Evolutionary conservation across 2,329 filamentous ascomycete species (phyloP), one percentile per base, ranked within the genome.

Genomic region (Colletotrichum aenigma): DNA sequence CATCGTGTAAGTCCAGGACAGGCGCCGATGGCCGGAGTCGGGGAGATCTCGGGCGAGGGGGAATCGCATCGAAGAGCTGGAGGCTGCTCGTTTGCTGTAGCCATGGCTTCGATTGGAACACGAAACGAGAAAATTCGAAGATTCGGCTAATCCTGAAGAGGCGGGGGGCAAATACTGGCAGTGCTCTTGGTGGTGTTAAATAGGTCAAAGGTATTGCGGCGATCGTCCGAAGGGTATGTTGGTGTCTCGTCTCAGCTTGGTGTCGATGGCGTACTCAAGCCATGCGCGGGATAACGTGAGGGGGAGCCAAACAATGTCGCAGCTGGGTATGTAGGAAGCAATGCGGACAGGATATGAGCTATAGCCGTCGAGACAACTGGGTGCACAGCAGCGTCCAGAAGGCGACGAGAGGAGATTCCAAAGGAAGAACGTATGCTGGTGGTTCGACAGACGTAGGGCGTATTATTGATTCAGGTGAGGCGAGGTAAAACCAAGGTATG

Each of bases 21-120:
- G 56, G 91, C 87, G 55, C 91, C 89, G 73, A 94, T 87, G 71
- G 93, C 91, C 52, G 90, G 88, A n/a, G 89, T 90, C 8, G 94
- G 93, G 21, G 89, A 87, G 21, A 88, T 85, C 80, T 92, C 91
- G 48, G 92, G 92, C 66, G 93, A 91, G n/a, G 93, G 93, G 43
- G 93, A 94, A 75, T 87, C 88, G 79, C 88, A 87, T 80, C 88
- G 89, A 66, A 87, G 78, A n/a, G 81, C 81, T 24, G 82, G 77
- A 65, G 78, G 79, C 60, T 81, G 80, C 70, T 83, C 80, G 78
- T 83, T 81, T 76, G 81, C 78, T 76, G 82, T 81, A 48, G 84
- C 82, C 83, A 86, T 86, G 70, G 56, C 68, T 64, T 48, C 66
- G 68, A 30, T 43, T 26, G 67, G 43, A 21, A 52, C 10, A 52